These are phyloP conservation scores for Fusarium sp. DNA, from an alignment of 2,329 filamentous ascomycete species.

Conservation along the genomic window DNA sequence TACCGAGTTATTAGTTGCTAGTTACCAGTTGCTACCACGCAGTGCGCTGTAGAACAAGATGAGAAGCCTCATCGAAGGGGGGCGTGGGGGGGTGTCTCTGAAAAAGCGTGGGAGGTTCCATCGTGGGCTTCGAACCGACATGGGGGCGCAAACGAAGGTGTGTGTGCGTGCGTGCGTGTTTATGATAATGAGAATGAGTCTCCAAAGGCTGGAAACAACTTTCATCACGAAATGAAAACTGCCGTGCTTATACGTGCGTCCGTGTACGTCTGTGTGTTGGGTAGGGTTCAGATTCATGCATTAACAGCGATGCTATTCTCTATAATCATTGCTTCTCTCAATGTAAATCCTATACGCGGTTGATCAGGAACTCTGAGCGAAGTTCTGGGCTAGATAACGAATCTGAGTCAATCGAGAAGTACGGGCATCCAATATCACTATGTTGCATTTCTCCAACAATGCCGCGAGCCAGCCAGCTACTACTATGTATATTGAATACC, in stretches of 20 bases:
- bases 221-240: conserved; percentile 9
- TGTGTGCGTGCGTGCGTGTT: conserved; percentile 22
- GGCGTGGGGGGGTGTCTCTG: conserved; percentile 43
- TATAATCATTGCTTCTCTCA: conserved; percentile 1
- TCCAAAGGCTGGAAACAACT: conserved; percentile 4
- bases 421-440: conserved; percentile 20
- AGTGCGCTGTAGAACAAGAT: conserved; percentile 27
- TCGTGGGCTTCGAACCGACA: conserved; percentile 21
- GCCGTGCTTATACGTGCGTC: conserved; percentile 10
- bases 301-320: conserved; percentile 6
- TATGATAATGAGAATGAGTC: conserved; percentile 3
- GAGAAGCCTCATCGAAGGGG: conserved; percentile 31
- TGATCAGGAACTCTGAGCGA: not conserved
- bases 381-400: conserved; percentile 2
- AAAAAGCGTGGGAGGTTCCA: conserved; percentile 40
- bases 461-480: conserved; percentile 18
- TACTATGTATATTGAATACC: not conserved
- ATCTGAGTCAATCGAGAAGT: conserved; percentile 21
- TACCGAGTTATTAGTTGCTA: not conserved
- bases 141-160: conserved; percentile 36
- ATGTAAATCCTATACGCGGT: not conserved
- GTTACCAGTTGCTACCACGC: not conserved
- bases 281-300: conserved; percentile 5
- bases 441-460: conserved; percentile 32
- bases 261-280: conserved; percentile 25